These are phyloP conservation scores for Eucalyptus curtisii DNA, from an alignment of 345 rosid species.

Conservation along the genomic window DNA sequence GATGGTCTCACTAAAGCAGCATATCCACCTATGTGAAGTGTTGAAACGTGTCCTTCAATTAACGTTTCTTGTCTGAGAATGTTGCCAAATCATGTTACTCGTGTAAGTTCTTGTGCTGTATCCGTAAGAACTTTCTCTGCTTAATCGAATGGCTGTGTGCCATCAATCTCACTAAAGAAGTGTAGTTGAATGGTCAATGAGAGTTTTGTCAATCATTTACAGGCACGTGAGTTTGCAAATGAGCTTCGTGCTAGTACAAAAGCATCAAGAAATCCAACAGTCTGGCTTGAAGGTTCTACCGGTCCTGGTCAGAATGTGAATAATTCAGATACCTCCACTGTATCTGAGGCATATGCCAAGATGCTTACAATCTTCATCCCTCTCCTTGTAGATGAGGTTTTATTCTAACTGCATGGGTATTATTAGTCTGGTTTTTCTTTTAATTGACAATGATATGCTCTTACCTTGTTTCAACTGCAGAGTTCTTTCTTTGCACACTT, in stretches of 20 bases:
- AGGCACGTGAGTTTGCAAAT: slow-evolving; percentile 99
- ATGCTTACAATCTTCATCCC: slow-evolving; percentile 97
- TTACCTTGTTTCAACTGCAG: slow-evolving; percentile 36
- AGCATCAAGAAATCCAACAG: slow-evolving; percentile 87
- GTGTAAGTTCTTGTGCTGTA: background rate
- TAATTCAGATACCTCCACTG: slow-evolving; percentile 73
- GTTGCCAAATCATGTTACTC: background rate
- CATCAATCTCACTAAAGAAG: background rate
- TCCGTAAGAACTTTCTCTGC: background rate
- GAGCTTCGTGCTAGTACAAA: slow-evolving; percentile 99
- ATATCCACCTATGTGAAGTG: background rate
- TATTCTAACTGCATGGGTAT: background rate
- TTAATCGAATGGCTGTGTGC: background rate
- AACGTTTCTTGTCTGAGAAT: background rate
- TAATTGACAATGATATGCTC: background rate
- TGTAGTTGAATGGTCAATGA: background rate
- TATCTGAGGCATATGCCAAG: slow-evolving; percentile 95
- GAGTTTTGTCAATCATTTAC: background rate
- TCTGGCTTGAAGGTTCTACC: slow-evolving; percentile 90
- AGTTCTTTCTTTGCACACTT: slow-evolving; percentile 99
- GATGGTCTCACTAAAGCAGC: background rate
- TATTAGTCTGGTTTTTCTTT: background rate
- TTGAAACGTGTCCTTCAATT: background rate
- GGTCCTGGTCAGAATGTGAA: slow-evolving; percentile 70
- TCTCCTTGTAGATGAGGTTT: slow-evolving; percentile 95